phyloP scores from a whole-genome alignment of 2,329 filamentous ascomycete species.

The Exophiala phaeomuriformis region DNA sequence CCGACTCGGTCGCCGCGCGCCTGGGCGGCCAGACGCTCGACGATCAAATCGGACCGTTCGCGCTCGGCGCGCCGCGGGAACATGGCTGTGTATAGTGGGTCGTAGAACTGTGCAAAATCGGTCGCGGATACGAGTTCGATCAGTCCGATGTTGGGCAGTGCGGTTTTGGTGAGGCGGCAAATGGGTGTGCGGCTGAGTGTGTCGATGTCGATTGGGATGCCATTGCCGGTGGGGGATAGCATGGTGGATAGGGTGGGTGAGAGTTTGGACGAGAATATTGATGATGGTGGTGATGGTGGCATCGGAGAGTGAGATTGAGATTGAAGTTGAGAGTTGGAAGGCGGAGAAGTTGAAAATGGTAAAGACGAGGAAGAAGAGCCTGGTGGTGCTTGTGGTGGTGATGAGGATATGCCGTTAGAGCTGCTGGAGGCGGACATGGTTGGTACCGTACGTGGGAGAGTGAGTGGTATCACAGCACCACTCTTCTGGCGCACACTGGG shows the following conservation, averaged over 20 bases:
- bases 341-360: background rate
- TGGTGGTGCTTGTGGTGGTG: too few species aligned
- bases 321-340: background rate
- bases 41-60: slow-evolving; percentile 22
- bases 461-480: too few species aligned
- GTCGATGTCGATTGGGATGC: slow-evolving; percentile 4
- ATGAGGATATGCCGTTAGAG: too few species aligned
- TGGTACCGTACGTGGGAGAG: too few species aligned
- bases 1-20: slow-evolving; percentile 8
- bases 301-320: background rate
- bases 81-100: slow-evolving; percentile 20
- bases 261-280: background rate
- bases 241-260: background rate
- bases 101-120: slow-evolving; percentile 19
- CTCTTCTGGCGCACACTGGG: too few species aligned
- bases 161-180: slow-evolving; percentile 10
- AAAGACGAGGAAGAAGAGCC: too few species aligned
- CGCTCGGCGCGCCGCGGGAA: slow-evolving; percentile 20
- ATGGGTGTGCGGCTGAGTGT: slow-evolving; percentile 10
- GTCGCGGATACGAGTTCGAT: slow-evolving; percentile 23
- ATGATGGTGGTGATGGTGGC: background rate
- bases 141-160: slow-evolving; percentile 19
- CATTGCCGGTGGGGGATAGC: background rate
- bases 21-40: slow-evolving; percentile 21
- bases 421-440: too few species aligned